Conservation (phyloP, 1,284 basidiomycete species). For the Trichosporon inkin region DNA sequence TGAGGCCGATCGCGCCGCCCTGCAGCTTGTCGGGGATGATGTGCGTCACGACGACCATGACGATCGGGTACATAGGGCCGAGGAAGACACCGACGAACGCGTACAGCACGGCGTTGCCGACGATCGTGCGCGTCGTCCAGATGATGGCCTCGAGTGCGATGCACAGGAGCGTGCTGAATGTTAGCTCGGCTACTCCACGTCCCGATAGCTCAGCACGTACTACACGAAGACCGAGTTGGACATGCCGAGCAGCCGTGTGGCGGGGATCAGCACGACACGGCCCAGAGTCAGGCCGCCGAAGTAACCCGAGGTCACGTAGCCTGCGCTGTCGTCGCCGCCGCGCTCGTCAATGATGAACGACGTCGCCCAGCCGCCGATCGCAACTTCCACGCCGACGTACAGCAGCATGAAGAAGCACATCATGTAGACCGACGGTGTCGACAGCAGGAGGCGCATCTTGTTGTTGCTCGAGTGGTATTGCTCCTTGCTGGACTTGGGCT, state of each 20-base stretch:
- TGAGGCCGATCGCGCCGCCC: conserved; percentile 63
- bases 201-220: conserved; percentile 18
- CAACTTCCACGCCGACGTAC: conserved; percentile 46
- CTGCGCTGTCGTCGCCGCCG: conserved; percentile 35
- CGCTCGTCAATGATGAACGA: conserved; percentile 41
- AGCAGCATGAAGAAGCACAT: conserved; percentile 41
- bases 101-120: conserved; percentile 60
- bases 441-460: conserved; percentile 44
- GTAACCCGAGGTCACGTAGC: conserved; percentile 46
- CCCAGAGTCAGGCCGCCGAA: conserved; percentile 45
- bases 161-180: conserved; percentile 21
- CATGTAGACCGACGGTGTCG: conserved; percentile 31
- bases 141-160: conserved; percentile 58
- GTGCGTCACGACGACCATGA: conserved; percentile 46
- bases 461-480: conserved; percentile 1
- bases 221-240: conserved; percentile 40
- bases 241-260: conserved; percentile 39
- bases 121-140: conserved; percentile 61
- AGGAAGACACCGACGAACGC: conserved; percentile 56
- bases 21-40: conserved; percentile 62
- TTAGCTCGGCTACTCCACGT: conserved; percentile 15
- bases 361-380: conserved; percentile 45
- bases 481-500: neutral
- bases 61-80: conserved; percentile 63
- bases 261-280: conserved; percentile 42